Conservation (phyloP, 2,329 filamentous ascomycete genomes). For the Daldinia sp. region DNA sequence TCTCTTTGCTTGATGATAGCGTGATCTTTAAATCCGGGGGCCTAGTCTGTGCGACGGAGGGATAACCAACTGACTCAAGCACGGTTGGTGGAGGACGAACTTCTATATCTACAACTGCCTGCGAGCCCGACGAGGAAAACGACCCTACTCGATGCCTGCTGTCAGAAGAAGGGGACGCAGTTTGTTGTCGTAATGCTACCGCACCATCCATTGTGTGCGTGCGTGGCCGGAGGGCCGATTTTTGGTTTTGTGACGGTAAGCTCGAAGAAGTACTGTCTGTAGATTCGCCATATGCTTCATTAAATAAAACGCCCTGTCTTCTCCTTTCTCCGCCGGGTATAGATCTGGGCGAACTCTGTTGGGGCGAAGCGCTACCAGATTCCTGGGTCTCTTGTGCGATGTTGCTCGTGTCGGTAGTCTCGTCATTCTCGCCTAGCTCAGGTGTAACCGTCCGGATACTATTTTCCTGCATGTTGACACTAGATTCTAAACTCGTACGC, state of each 20-base stretch:
- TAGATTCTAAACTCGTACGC: constrained; percentile 43
- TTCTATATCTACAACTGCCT: constrained; percentile 58
- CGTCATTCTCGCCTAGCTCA: constrained; percentile 57
- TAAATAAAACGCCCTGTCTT: constrained; percentile 68
- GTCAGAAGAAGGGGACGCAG: constrained; percentile 52
- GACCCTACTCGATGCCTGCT: constrained; percentile 73
- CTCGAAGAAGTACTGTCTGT: constrained; percentile 58
- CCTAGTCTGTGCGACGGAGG: constrained; percentile 49
- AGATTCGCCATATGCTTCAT: constrained; percentile 62
- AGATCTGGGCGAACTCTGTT: constrained; percentile 56
- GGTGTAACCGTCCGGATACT: constrained; percentile 73
- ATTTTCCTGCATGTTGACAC: constrained; percentile 44
- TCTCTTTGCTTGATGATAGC: constrained; percentile 53
- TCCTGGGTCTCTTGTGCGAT: constrained; percentile 45
- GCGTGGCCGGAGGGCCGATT: constrained; percentile 57
- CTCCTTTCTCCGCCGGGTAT: constrained; percentile 56
- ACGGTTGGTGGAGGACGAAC: constrained; percentile 52
- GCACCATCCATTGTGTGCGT: constrained; percentile 67
- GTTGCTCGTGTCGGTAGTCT: constrained; percentile 34
- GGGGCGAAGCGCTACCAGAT: constrained; percentile 51
- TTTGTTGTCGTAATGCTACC: constrained; percentile 54
- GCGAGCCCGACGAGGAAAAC: constrained; percentile 69
- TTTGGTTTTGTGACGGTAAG: constrained; percentile 49
- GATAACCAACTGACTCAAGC: constrained; percentile 54
- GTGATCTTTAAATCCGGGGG: constrained; percentile 49